Evolutionary conservation across 345 rosid genomes (phyloP), one percentile per base, ranked within the genome.

Genomic region (Eucalyptus brandiana): DNA sequence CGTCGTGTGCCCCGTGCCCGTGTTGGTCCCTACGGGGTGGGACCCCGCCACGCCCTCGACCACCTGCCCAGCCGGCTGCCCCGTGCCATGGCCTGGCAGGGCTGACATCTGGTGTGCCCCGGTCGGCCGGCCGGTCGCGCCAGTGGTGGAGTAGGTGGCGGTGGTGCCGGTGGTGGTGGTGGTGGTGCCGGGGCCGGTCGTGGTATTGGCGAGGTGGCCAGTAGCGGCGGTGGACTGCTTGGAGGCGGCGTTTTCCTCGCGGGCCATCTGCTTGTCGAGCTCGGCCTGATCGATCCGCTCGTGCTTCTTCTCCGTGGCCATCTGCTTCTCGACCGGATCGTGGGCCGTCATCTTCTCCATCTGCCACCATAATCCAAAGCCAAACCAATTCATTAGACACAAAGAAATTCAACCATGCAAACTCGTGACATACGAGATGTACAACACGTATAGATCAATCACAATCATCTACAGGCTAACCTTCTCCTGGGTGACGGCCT

Each of bases 401-500:
- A 37, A 0, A 0, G 6, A 26, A 56, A 76, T 6, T 21, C 47
- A 40, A 76, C 81, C 2, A 37, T 2, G 81, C 28, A 72, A 32
- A 18, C 24, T 34, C 21, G 80, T 18, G 80, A 32, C 49, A 19
- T 34, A 0, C 51, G 40, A 44, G 37, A 32, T 58, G 32, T 9
- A 42, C 42, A 65, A 58, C 42, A 65, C 42, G 76, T 8, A 65
- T 65, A 65, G 12, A 62, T 65, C 37, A n/a, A 65, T 65, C 60
- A 0, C 58, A 53, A 53, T 53, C 58, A 9, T 48, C 3, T 65
- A 40, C 1, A 76, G 85, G 30, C 48, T 9, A 45, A 97, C 99
- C 97, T 96, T 96, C 87, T 96, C 98, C 86, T 94, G 94, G 34
- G 93, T 81, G 44, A 92, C 58, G 26, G 99, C 98, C 90, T 94